Evolutionary conservation across 352 stramenopile species (phyloP), one percentile per base, ranked within the genome.

Genomic region (Phytophthora pseudosyringae): DNA sequence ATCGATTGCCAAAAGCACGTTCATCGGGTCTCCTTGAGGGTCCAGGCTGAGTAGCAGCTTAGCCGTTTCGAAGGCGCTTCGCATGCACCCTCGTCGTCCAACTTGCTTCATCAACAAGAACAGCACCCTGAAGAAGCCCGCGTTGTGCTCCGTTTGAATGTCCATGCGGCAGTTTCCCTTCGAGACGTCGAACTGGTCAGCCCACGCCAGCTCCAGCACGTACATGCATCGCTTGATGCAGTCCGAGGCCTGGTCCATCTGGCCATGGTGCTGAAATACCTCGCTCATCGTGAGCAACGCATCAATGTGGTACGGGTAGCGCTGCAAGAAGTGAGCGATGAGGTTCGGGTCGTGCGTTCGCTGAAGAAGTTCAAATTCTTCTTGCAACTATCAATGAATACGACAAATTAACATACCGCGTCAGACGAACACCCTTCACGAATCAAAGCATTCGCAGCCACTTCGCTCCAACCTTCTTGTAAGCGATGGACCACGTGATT

Each of bases 221-320:
- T 91, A 95, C 67, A 95, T 87, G 57, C 87, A 94, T 16, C 83
- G 79, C 69, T 95, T 94, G 61, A 95, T 94, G 58, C 83, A 93
- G 55, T 95, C 88, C 0, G 79, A 69, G 0, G 88, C 81, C 41
- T 95, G 84, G 36, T 95, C 88, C 81, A 94, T 95, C 49, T 95
- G 88, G 2, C 88, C 88, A 46, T 95, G 88, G 52, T 95, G 88
- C 66, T 95, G 88, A 57, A 92, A 94, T 26, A 95, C 83, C 64
- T 94, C 84, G 48, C 80, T 93, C 83, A 95, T 94, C 54, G 91
- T 89, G 5, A 95, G 73, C 36, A 94, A 67, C 21, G 88, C 86
- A 52, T 94, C 88, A 32, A 94, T 85, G 56, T 95, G 88, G 75
- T 89, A 95, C 44, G 88, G 88, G 31, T 95, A 85, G 8, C 86